phyloP scores from a whole-genome alignment of 768 basidiomycete species.

The Austroboletus festivus region DNA sequence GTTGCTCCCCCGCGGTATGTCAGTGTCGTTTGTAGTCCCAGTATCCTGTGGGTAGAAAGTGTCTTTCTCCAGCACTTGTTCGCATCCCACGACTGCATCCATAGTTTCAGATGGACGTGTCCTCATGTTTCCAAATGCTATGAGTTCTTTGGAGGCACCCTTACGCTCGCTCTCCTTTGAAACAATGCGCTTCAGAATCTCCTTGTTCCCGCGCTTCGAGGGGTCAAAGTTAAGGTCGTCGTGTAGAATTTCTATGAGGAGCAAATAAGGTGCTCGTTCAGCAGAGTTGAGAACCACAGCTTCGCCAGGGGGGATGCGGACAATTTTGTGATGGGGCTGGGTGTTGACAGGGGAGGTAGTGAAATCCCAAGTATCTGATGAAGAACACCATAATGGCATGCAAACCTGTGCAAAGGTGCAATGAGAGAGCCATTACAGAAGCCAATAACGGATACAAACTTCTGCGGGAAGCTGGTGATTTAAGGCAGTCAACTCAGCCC shows the following conservation, averaged over 20 bases:
- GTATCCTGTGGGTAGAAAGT: slow-evolving; percentile 25
- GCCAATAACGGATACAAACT: slow-evolving; percentile 41
- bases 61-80: slow-evolving; percentile 32
- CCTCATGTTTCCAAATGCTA: slow-evolving; percentile 36
- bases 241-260: slow-evolving; percentile 86
- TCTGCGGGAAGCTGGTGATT: slow-evolving; percentile 97
- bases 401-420: slow-evolving; percentile 53
- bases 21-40: slow-evolving; percentile 1
- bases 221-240: slow-evolving; percentile 95
- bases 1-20: slow-evolving; percentile 24
- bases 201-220: slow-evolving; percentile 74
- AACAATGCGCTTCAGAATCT: slow-evolving; percentile 75
- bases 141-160: slow-evolving; percentile 56
- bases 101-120: slow-evolving; percentile 17
- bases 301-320: slow-evolving; percentile 96
- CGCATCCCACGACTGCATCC: slow-evolving; percentile 27
- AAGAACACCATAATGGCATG: slow-evolving; percentile 84
- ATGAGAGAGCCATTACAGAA: slow-evolving; percentile 1
- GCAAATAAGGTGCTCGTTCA: slow-evolving; percentile 89
- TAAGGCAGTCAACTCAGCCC: slow-evolving; percentile 91
- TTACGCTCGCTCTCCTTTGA: slow-evolving; percentile 59
- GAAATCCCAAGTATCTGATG: slow-evolving; percentile 54
- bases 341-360: slow-evolving; percentile 32
- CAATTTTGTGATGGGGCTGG: slow-evolving; percentile 87
- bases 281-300: slow-evolving; percentile 98